Base-by-base conservation (phyloP, 176 grass and related monocot genomes). In the Coix lacrymajobi region DNA sequence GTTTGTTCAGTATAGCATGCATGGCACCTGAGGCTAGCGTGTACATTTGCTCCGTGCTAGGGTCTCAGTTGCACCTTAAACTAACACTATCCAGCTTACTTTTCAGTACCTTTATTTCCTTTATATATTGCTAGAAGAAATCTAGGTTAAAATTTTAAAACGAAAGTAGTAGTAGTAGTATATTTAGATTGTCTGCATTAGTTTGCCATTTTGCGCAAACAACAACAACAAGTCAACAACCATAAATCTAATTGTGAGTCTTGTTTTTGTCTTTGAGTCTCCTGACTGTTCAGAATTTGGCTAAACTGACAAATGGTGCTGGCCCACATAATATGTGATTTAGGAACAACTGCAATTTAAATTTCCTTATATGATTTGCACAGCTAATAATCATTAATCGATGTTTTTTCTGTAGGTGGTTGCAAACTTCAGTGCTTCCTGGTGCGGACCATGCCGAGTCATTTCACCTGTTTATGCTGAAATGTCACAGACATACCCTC, bases 391-490 rank as follows among this genome's bases (percentile, higher is more conserved):
- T 29, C 25, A 62, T 62, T 61, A 6, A 66, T 70, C 28, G 49
- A 31, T 29, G 22, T 39, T 69, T 46, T 69, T 48, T 63, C 22
- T 56, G 62, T 81, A 92, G 92, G 84, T 92, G 36, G 84, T 94
- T 63, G 92, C 84, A 67, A 94, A 94, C 85, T 94, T 94, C 74
- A 94, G 89, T 28, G 92, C 92, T 85, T 63, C 84, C 82, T 94
- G 92, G 89, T 94, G 92, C 62, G 92, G 92, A 0, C 92, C 92
- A 72, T 94, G 92, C 70, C 65, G 89, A 33, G 81, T 89, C 44
- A 94, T 94, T 65, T 54, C 89, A 34, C 84, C 89, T 79, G 26
- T 87, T 32, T 94, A 94, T 71, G 78, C 72, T 44, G 89, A 94
- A 63, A 77, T 94, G 81, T 94, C 92, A 43, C 79, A 83, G 87